Conservation (phyloP, 176 grass and related monocot species). For the Calamus simplicifolius region DNA sequence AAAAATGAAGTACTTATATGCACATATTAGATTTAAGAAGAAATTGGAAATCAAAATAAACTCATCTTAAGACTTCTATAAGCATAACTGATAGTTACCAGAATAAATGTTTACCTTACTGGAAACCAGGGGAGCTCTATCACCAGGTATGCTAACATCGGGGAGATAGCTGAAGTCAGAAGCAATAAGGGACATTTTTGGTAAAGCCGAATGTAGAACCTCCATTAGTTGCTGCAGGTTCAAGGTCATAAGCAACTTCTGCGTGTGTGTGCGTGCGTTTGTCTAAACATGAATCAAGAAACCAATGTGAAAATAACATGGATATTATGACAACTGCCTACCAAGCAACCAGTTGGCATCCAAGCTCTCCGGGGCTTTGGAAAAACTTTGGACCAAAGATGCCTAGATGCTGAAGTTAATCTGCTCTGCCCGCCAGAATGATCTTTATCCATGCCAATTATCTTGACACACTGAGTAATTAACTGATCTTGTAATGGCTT, state of each 20-base stretch:
- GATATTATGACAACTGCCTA: slow-evolving; percentile 19
- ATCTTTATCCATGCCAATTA: slow-evolving; percentile 57
- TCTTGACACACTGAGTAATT: slow-evolving; percentile 56
- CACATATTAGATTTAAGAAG: no score
- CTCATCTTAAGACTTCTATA: neutral
- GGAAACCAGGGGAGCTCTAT: slow-evolving; percentile 91
- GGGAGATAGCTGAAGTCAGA: slow-evolving; percentile 99
- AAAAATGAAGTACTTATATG: no score
- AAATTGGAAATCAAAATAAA: no score
- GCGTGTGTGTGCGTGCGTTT: neutral
- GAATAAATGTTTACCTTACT: slow-evolving; percentile 42
- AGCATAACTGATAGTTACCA: neutral
- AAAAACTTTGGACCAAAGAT: slow-evolving; percentile 64
- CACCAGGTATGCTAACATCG: slow-evolving; percentile 81
- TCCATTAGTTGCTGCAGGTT: slow-evolving; percentile 70
- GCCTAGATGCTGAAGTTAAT: slow-evolving; percentile 45
- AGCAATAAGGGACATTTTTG: slow-evolving; percentile 85
- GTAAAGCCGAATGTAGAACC: slow-evolving; percentile 75
- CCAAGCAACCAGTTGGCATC: slow-evolving; percentile 96
- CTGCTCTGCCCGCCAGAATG: slow-evolving; percentile 32
- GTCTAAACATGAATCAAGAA: neutral
- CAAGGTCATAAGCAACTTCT: slow-evolving; percentile 10
- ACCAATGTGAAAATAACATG: slow-evolving; percentile 6
- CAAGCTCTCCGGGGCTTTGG: slow-evolving; percentile 85
- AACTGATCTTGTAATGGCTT: slow-evolving; percentile 86